Evolutionary conservation across 371 early-diverging fungal genomes (phyloP).

Genomic region (Capniomyces stellatus): DNA sequence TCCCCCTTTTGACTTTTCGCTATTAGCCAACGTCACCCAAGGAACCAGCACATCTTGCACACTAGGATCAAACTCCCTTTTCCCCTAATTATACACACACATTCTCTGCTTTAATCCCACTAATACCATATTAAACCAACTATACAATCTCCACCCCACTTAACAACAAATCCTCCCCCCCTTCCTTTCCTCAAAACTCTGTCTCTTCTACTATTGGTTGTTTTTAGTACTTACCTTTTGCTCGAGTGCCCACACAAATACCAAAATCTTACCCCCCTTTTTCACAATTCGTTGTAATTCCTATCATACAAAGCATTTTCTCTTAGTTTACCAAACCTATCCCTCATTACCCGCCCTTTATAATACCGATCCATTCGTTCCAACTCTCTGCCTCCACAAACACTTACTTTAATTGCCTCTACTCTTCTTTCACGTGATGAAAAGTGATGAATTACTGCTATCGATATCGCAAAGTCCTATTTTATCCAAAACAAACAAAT

Average conservation of each 20-base stretch:
- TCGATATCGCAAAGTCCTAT: slow-evolving; percentile 66
- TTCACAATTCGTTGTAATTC: slow-evolving; percentile 58
- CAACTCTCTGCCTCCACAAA: no score
- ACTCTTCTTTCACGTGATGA: slow-evolving; percentile 55
- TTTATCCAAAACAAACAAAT: background rate
- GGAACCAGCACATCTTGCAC: slow-evolving; percentile 87
- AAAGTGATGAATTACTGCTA: slow-evolving; percentile 94
- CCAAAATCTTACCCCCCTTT: slow-evolving; percentile 51
- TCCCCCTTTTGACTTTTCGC: background rate
- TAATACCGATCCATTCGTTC: no score
- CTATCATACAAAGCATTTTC: slow-evolving; percentile 4
- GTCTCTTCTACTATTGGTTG: no score
- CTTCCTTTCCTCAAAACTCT: no score
- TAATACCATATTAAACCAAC: no score
- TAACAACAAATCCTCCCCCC: no score
- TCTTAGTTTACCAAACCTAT: slow-evolving; percentile 4
- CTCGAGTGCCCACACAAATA: slow-evolving; percentile 95
- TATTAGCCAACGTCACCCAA: slow-evolving; percentile 43
- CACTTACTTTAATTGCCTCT: slow-evolving; percentile 33
- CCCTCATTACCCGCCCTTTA: background rate
- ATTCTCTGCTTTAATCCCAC: no score
- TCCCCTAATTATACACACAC: no score
- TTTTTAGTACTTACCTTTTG: no score
- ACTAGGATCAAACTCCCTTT: slow-evolving; percentile 55
- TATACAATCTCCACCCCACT: no score